Conservation (phyloP, 371 early-diverging fungal species). For the Syncephalastrum monosporum region DNA sequence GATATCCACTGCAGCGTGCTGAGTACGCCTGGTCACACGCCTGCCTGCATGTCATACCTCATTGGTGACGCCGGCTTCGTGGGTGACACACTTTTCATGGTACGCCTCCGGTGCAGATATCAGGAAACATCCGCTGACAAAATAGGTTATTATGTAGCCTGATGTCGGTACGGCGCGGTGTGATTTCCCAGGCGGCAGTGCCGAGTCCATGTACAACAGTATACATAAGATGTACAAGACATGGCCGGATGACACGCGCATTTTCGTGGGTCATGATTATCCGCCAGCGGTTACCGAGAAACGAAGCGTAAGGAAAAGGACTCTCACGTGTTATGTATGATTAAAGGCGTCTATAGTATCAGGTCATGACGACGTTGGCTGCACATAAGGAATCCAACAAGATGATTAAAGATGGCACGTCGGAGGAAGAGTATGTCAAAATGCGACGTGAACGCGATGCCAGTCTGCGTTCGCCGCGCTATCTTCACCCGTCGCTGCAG, state of each 20-base stretch:
- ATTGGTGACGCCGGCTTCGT: constrained; percentile 51
- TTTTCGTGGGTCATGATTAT: constrained; percentile 50
- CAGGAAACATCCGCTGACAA: background rate
- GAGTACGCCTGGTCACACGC: constrained; percentile 47
- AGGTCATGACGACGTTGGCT: constrained; percentile 25
- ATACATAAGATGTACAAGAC: constrained; percentile 38
- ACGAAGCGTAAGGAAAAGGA: background rate
- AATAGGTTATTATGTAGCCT: constrained; percentile 24
- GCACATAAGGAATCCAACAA: constrained; percentile 37
- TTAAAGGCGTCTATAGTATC: constrained; percentile 22
- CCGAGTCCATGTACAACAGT: constrained; percentile 37
- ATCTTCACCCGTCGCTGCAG: constrained; percentile 49
- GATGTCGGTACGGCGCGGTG: constrained; percentile 52
- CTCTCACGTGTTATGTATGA: background rate
- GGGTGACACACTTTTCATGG: constrained; percentile 52
- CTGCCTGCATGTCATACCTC: constrained; percentile 44
- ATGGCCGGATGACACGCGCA: constrained; percentile 47
- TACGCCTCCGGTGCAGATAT: constrained; percentile 13
- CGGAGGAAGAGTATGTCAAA: constrained; percentile 27
- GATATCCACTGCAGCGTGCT: constrained; percentile 38
- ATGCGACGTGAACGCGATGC: constrained; percentile 34
- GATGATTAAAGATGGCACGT: constrained; percentile 30
- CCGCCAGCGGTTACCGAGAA: constrained; percentile 18
- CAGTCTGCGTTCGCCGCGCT: constrained; percentile 35
- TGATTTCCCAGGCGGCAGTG: constrained; percentile 53